phyloP scores from a whole-genome alignment of 2,329 filamentous ascomycete genomes.

The Zymoseptoria ardabiliae region DNA sequence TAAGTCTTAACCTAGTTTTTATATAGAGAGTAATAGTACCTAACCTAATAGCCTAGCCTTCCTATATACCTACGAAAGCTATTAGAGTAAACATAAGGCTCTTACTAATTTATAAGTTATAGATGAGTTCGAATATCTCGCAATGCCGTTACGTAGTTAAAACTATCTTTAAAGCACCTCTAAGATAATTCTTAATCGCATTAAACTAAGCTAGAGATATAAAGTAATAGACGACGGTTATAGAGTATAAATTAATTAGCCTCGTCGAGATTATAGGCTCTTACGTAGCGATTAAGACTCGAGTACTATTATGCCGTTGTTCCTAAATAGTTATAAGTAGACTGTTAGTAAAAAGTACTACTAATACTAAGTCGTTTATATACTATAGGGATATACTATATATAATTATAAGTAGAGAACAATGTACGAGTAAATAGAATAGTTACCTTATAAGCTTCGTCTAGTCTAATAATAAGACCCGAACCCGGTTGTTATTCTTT shows the following conservation, averaged over 20 bases:
- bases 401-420: too few species aligned
- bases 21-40: constrained; percentile 18
- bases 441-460: constrained; percentile 81
- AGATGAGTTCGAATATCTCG: constrained; percentile 25
- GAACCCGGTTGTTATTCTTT: constrained; percentile 31
- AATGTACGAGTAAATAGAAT: too few species aligned
- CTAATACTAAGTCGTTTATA: constrained; percentile 45
- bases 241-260: constrained; percentile 62
- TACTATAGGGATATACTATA: too few species aligned
- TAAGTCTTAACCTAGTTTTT: constrained; percentile 23
- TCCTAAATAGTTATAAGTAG: constrained; percentile 58
- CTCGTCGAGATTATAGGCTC: constrained; percentile 64
- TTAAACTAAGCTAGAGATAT: constrained; percentile 57
- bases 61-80: constrained; percentile 20
- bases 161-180: constrained; percentile 32
- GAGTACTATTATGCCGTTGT: constrained; percentile 62
- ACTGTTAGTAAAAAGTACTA: constrained; percentile 51
- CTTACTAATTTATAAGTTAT: constrained; percentile 26
- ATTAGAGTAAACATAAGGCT: constrained; percentile 27
- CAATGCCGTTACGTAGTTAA: constrained; percentile 4
- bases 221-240: constrained; percentile 69
- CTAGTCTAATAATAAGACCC: constrained; percentile 58
- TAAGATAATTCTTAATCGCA: constrained; percentile 41
- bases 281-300: constrained; percentile 67
- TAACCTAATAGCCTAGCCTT: constrained; percentile 17